Conservation (phyloP, 1,284 basidiomycete genomes). For the Malassezia obtusa region DNA sequence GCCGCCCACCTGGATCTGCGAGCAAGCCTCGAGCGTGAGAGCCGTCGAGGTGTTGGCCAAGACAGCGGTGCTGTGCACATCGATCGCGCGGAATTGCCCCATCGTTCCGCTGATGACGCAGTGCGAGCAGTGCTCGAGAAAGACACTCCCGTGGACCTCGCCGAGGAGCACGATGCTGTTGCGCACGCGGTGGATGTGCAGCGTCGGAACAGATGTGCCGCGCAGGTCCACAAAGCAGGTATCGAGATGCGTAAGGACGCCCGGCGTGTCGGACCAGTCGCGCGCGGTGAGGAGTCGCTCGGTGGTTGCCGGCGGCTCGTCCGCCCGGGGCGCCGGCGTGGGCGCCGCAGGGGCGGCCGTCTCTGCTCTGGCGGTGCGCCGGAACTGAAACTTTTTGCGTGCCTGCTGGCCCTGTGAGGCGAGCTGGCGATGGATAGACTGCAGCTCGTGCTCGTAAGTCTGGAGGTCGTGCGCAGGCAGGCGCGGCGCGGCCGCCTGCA, state of each 20-base stretch:
- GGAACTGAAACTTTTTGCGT: neutral
- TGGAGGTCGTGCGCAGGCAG: slow-evolving; percentile 12
- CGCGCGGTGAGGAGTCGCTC: neutral
- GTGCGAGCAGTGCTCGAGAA: slow-evolving; percentile 6
- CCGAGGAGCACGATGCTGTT: slow-evolving; percentile 2
- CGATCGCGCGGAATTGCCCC: slow-evolving; percentile 7
- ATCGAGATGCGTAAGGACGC: neutral
- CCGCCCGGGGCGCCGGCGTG: neutral
- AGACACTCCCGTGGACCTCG: slow-evolving; percentile 7
- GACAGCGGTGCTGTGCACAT: neutral
- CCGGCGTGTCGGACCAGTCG: neutral
- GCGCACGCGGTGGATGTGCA: slow-evolving; percentile 1
- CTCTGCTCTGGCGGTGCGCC: neutral
- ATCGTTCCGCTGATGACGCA: neutral
- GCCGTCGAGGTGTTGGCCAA: slow-evolving; percentile 3
- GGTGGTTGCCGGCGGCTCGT: too few relatives aligned
- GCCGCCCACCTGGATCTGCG: neutral
- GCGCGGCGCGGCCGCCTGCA: slow-evolving; percentile 4
- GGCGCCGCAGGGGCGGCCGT: neutral
- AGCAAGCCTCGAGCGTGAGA: slow-evolving; percentile 10
- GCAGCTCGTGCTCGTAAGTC: slow-evolving; percentile 7
- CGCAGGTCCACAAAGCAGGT: neutral
- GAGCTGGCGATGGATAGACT: slow-evolving; percentile 3
- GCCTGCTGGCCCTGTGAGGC: neutral
- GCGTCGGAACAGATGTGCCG: neutral